Base-by-base conservation (phyloP, 805 yeast species). In the Candida hispaniensis region DNA sequence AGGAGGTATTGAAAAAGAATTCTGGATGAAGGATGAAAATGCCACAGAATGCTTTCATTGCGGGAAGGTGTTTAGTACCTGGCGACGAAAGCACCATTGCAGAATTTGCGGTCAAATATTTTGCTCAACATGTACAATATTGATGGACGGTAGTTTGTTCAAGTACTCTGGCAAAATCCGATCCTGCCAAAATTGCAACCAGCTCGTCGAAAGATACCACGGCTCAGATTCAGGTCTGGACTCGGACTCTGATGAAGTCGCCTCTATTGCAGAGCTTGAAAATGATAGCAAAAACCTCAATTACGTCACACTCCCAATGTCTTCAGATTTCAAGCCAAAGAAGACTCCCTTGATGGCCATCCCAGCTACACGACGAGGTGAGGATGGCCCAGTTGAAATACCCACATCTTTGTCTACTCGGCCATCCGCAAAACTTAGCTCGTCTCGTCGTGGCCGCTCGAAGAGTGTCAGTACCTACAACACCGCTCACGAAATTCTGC, bases 11-110 rank as follows among this genome's bases (percentile, higher is more conserved):
- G 74, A 79, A 2, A 69, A 71, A 41, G 88, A 83, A 50, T 88
- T 83, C 53, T 88, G 98, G 98, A 77, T 88, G 82, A 83, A 86
- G 48, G 96, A 88, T 59, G 80, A 88, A 25, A 80, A 83, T 41
- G 94, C 93, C 0, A 70, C 76, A 6, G 91, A 83, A 43, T 88
- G 98, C 50, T 73, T 83, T 40, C 67, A 77, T 10, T 88, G 97
- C 55, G 81, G 79, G 39, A 67, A 74, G 38, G 71, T 73, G 3
- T 88, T 88, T 51, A 71, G 46, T 38, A 41, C 96, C 0, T 86
- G 85, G 58, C 62, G 95, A 52, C 64, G 98, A 46, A 79, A 81
- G 45, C 98, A 88, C 52, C 98, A 88, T 56, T 88, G 98, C 51
- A 63, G 98, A 36, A 75, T 88, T 20, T 88, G 98, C 58, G 98